These are phyloP conservation scores for Globisporangium canariense DNA, from an alignment of 352 stramenopile species.

Conservation along the genomic window DNA sequence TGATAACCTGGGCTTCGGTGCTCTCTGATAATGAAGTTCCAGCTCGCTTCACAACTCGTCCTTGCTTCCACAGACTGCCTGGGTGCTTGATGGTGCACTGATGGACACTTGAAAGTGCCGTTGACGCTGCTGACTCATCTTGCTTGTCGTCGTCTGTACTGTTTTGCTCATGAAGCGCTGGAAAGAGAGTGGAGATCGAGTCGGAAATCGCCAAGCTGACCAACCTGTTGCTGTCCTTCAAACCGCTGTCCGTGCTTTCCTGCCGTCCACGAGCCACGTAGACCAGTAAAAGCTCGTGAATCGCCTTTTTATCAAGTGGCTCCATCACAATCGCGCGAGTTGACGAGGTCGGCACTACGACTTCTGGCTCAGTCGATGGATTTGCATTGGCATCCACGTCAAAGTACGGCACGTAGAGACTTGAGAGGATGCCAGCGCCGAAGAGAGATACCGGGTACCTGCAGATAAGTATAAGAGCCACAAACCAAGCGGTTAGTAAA, in stretches of 20 bases:
- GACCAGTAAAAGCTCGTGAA: slow-evolving; percentile 38
- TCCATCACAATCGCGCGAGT: slow-evolving; percentile 18
- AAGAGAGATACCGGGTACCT: slow-evolving; percentile 36
- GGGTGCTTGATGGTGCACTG: slow-evolving; percentile 34
- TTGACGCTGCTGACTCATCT: neutral
- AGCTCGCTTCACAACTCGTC: slow-evolving; percentile 2
- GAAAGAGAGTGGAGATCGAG: slow-evolving; percentile 25
- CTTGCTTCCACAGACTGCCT: slow-evolving; percentile 16
- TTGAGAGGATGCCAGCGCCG: slow-evolving; percentile 25
- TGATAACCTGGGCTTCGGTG: slow-evolving; percentile 2
- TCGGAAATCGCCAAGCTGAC: slow-evolving; percentile 33
- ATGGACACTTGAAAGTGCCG: neutral
- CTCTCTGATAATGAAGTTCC: neutral
- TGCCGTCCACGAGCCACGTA: slow-evolving; percentile 27
- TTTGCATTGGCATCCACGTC: neutral
- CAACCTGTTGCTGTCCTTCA: slow-evolving; percentile 8
- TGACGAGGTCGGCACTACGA: neutral
- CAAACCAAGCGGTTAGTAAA: neutral
- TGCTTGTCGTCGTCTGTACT: neutral
- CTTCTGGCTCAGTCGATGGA: neutral
- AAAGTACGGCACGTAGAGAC: slow-evolving; percentile 27
- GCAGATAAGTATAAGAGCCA: slow-evolving; percentile 2
- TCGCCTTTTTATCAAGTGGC: slow-evolving; percentile 18
- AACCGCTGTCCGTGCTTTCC: neutral
- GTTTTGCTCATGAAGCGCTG: neutral